These are phyloP conservation scores for Apiotrichum sp. DNA, from an alignment of 1,284 basidiomycete genomes.

Conservation along the genomic window DNA sequence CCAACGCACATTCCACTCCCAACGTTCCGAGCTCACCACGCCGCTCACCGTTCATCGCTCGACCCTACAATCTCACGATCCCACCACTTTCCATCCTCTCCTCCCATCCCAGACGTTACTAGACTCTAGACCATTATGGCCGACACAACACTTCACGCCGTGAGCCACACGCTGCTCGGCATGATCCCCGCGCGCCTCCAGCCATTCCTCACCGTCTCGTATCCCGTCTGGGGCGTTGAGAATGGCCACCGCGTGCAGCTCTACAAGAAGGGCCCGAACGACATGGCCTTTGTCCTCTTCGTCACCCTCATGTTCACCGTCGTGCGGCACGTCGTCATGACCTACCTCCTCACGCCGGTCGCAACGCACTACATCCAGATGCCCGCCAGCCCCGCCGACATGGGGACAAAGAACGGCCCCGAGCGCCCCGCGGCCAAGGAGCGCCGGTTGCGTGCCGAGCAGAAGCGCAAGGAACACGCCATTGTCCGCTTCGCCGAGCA, in stretches of 20 bases:
- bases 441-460: conserved; percentile 2
- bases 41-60: neutral
- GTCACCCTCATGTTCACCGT: conserved; percentile 72
- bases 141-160: neutral
- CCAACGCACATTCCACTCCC: neutral
- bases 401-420: too few relatives aligned
- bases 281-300: conserved; percentile 64
- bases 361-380: conserved; percentile 3
- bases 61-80: neutral
- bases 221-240: conserved; percentile 55
- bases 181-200: conserved; percentile 18
- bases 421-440: neutral
- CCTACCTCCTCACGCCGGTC: conserved; percentile 64
- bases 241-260: conserved; percentile 13
- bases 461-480: conserved; percentile 53
- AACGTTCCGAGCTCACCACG: too few relatives aligned
- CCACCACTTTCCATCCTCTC: neutral
- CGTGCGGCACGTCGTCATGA: conserved; percentile 65
- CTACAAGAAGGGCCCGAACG: conserved; percentile 63
- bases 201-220: conserved; percentile 69
- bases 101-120: neutral
- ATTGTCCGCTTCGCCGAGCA: conserved; percentile 89
- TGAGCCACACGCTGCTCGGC: neutral
- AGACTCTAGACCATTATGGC: too few relatives aligned
- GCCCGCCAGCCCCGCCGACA: neutral